Conservation (phyloP, 129 eudicot genomes). For the Flaveria bidentis region DNA sequence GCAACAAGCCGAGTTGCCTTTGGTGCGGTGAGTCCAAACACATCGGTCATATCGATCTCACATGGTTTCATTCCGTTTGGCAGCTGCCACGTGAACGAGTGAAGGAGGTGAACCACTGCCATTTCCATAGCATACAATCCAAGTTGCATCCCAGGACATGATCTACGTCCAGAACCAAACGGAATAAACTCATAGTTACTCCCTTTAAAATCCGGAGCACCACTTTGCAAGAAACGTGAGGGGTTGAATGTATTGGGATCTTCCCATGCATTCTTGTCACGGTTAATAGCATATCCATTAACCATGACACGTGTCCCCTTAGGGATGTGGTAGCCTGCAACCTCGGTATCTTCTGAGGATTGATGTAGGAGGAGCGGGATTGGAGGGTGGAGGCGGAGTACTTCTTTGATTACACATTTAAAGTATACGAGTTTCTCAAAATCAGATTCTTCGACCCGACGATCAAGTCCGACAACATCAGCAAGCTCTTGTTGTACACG, state of each 20-base stretch:
- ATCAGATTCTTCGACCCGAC: slow-evolving; percentile 39
- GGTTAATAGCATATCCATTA: slow-evolving; percentile 12
- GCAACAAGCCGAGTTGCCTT: slow-evolving; percentile 20
- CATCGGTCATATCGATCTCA: slow-evolving; percentile 28
- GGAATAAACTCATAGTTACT: slow-evolving; percentile 24
- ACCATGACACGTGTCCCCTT: slow-evolving; percentile 14
- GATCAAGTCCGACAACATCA: slow-evolving; percentile 48
- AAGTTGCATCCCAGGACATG: slow-evolving; percentile 34
- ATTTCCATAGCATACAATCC: slow-evolving; percentile 19
- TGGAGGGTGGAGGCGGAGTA: slow-evolving; percentile 26
- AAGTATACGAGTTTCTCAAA: slow-evolving; percentile 16
- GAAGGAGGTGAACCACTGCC: slow-evolving; percentile 24
- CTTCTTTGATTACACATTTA: slow-evolving; percentile 19
- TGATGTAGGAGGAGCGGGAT: slow-evolving; percentile 22
- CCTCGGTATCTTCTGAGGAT: background rate
- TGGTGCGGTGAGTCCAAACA: slow-evolving; percentile 25
- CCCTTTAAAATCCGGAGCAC: background rate
- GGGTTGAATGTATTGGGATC: slow-evolving; percentile 23
- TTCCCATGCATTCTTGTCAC: slow-evolving; percentile 20
- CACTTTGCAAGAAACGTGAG: slow-evolving; percentile 11
- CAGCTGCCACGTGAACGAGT: slow-evolving; percentile 23
- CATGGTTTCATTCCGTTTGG: slow-evolving; percentile 11
- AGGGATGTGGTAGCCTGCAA: slow-evolving; percentile 19
- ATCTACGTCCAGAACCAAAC: slow-evolving; percentile 26
- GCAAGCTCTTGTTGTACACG: slow-evolving; percentile 56